Percentiles rank a stretch among this genome's conserved stretches.
Evolutionary conservation across 805 yeast species (phyloP).

Genomic region (Sungouiozyma intestinalis): DNA sequence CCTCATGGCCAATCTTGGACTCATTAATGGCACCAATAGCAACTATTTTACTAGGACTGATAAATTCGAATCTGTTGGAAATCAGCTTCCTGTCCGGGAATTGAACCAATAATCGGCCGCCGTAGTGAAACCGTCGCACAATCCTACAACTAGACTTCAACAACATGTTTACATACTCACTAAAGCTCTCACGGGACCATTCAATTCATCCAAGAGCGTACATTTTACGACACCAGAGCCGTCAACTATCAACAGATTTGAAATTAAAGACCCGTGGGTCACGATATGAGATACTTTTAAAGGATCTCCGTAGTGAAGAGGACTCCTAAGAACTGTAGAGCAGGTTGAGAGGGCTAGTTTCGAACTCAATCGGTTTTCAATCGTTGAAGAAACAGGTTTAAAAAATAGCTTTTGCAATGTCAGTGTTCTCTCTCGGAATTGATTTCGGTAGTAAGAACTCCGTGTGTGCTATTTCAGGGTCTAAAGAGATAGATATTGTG

Average conservation of each 20-base stretch:
- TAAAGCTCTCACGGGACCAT: too few relatives aligned
- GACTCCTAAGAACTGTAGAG: background rate
- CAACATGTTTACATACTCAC: background rate
- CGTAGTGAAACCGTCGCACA: background rate
- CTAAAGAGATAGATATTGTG: conserved; percentile 95
- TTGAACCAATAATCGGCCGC: conserved; percentile 1
- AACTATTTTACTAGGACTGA: background rate
- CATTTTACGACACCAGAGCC: too few relatives aligned
- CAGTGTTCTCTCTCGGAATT: conserved; percentile 93
- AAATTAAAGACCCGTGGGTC: background rate
- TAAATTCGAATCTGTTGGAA: conserved; percentile 11
- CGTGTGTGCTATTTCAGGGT: conserved; percentile 90
- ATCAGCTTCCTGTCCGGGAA: conserved; percentile 9
- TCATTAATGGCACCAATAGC: background rate
- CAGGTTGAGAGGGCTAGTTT: too few relatives aligned
- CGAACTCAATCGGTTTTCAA: too few relatives aligned
- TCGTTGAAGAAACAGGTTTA: too few relatives aligned
- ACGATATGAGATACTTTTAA: background rate
- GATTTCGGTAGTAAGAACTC: conserved; percentile 94
- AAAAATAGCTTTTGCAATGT: too few relatives aligned
- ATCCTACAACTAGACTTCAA: background rate
- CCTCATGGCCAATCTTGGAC: background rate
- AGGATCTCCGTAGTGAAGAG: background rate
- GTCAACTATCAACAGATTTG: too few relatives aligned
- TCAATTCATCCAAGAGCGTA: too few relatives aligned